Evolutionary conservation across 139 green algal genomes (phyloP), one percentile per base, ranked within the genome.

Genomic region (Volvox reticuliferus): DNA sequence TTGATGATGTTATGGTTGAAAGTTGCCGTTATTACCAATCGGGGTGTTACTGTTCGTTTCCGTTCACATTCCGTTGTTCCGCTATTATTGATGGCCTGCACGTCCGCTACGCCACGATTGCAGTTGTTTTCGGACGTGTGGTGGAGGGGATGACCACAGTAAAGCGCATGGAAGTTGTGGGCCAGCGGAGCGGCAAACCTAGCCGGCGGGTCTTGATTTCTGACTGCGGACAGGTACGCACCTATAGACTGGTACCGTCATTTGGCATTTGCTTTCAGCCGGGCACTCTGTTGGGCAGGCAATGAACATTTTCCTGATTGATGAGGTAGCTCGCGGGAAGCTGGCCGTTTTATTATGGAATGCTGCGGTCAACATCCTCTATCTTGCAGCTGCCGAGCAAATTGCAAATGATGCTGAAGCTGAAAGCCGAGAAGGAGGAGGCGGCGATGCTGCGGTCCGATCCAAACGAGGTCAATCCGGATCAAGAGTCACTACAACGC

Each of bases 81-180:
- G 9, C 44, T 55, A 55, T 55, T 14, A 55, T 55, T 5, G 44
- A 5, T 55, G 44, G 44, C 44, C 44, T 55, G 44, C 44, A 14
- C 44, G 5, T 55, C 9, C 44, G 44, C 44, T 55, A 9, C 9
- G 44, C 28, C 71, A 21, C 71, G 1, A 61, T 81, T 55, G 93
- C 93, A 97, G 96, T 98, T 1, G 97, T 99, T 22, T 99, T 99
- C 95, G 97, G 97, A 9, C 81, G 91, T 35, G 96, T 99, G n/a
- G 88, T 95, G 33, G 97, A 99, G 89, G 97, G 97, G 61, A 97
- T 99, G 96, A 78, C 91, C 0, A 91, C 97, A 33, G 95, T 98
- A 24, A 95, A 95, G 80, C 95, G 93, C 24, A 96, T 98, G 69
- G 97, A 99, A 87, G 84, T 93, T 24, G 78, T 91, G 30, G 97